phyloP scores from a whole-genome alignment of 441 rosid species.

The Pelargonium australe region DNA sequence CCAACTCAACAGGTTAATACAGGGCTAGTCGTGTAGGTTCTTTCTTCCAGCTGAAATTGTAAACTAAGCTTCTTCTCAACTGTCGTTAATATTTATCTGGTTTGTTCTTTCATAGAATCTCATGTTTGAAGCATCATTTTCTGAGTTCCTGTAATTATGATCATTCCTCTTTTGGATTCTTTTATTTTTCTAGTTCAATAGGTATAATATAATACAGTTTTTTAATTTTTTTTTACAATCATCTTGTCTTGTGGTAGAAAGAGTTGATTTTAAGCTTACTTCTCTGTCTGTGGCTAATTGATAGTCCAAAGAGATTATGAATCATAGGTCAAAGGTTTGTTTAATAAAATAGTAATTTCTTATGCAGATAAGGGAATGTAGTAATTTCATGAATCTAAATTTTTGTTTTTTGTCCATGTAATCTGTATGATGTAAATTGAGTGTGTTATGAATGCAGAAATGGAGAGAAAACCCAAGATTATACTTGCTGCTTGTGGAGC shows the following conservation, averaged over 20 bases:
- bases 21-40: not conserved
- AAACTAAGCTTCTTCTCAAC: not conserved
- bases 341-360: not conserved
- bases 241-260: not conserved
- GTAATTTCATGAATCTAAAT: not conserved
- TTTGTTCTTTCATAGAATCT: not conserved
- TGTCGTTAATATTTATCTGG: not conserved
- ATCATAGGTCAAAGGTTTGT: not conserved
- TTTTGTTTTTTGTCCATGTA: not conserved
- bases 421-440: not conserved
- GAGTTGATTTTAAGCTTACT: not conserved
- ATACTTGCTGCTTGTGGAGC: conserved; percentile 81
- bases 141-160: not conserved
- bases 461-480: conserved; percentile 32
- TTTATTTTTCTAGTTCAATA: not conserved
- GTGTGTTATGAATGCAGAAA: conserved; percentile 31
- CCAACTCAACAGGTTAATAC: not conserved
- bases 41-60: not conserved
- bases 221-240: not conserved
- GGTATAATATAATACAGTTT: not conserved
- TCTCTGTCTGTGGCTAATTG: not conserved
- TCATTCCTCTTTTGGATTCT: not conserved
- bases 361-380: not conserved
- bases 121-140: not conserved
- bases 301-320: not conserved